Conservation (phyloP, 2,329 filamentous ascomycete species). For the Sporothrix mexicana region DNA sequence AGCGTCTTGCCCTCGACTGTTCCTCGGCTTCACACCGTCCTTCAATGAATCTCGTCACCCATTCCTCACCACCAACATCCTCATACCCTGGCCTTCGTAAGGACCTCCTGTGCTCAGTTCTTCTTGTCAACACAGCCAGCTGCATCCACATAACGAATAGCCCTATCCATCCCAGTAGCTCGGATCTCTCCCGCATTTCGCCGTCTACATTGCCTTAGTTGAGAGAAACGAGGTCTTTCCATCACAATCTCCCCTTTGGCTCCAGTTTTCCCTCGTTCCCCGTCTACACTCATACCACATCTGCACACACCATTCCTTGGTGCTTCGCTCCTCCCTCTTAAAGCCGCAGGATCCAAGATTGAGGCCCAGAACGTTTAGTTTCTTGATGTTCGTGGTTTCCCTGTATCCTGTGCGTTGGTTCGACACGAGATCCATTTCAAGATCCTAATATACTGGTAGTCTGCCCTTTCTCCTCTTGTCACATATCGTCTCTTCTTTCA, state of each 20-base stretch:
- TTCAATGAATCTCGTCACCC: background rate
- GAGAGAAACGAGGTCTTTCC: constrained; percentile 7
- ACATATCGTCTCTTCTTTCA: constrained; percentile 14
- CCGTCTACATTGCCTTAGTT: background rate
- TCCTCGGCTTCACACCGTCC: background rate
- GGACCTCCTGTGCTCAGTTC: background rate
- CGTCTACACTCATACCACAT: constrained; percentile 7
- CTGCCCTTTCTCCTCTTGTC: background rate
- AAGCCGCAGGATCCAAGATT: background rate
- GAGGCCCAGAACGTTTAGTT: background rate
- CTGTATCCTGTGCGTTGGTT: background rate
- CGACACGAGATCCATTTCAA: background rate
- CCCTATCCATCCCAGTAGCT: background rate
- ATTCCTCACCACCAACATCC: background rate
- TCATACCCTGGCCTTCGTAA: background rate
- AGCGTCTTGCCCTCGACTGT: background rate
- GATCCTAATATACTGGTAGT: constrained; percentile 2
- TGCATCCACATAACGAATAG: background rate
- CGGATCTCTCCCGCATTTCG: background rate
- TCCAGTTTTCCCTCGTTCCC: background rate
- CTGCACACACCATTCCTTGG: background rate
- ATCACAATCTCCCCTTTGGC: background rate
- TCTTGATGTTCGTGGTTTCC: background rate
- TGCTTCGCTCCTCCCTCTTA: background rate
- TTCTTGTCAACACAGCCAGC: background rate